Percentiles rank a stretch among this genome's conserved stretches.
These are phyloP conservation scores for Daldinia eschscholtzii DNA, from an alignment of 2,329 filamentous ascomycete genomes.

Conservation along the genomic window DNA sequence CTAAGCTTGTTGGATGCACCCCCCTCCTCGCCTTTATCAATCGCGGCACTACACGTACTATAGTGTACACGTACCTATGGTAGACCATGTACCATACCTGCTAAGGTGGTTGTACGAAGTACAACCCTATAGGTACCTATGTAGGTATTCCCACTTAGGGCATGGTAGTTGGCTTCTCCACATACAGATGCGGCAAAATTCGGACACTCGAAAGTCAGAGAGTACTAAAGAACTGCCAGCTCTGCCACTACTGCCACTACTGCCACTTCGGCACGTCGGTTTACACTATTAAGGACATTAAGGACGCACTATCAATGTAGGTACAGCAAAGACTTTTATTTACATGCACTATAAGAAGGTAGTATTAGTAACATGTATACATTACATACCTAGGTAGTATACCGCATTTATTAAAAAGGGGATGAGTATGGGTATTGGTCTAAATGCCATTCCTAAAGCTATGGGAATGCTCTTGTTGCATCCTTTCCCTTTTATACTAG, in stretches of 20 bases:
- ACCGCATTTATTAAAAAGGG: constrained; percentile 25
- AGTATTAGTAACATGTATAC: constrained; percentile 21
- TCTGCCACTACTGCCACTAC: neutral
- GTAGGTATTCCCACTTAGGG: constrained; percentile 11
- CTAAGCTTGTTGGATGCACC: constrained; percentile 28
- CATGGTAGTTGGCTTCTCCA: constrained; percentile 36
- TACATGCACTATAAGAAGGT: constrained; percentile 4
- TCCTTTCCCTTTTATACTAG: neutral
- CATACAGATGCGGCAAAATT: constrained; percentile 40
- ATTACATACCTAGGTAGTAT: neutral
- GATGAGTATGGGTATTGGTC: constrained; percentile 44
- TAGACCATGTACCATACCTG: neutral
- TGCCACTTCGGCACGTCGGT: neutral
- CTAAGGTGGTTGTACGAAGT: neutral
- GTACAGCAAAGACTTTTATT: neutral
- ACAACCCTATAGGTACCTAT: constrained; percentile 3
- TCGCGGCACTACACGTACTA: constrained; percentile 10
- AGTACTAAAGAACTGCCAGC: neutral
- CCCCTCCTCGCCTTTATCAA: constrained; percentile 24
- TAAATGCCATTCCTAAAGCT: constrained; percentile 46
- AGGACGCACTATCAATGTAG: neutral
- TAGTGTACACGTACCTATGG: neutral
- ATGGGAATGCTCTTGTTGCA: constrained; percentile 47
- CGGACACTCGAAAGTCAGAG: constrained; percentile 28
- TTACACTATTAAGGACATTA: neutral